These are phyloP conservation scores for Pichia sp. DNA, from an alignment of 1,139 yeast species.

Conservation along the genomic window DNA sequence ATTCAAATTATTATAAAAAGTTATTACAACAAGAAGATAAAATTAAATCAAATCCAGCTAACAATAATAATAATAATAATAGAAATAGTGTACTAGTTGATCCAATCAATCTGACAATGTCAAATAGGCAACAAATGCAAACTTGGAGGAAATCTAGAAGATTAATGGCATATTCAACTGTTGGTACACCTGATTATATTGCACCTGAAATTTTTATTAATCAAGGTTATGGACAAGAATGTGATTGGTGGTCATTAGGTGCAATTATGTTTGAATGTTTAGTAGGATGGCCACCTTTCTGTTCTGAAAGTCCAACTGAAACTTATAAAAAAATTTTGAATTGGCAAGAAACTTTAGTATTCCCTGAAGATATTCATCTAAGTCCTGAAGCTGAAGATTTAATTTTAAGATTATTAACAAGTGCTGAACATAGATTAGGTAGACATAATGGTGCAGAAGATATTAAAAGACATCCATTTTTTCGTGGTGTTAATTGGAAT, in stretches of 20 bases:
- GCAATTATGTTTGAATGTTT: conserved; percentile 98
- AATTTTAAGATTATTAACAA: conserved; percentile 73
- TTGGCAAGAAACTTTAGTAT: conserved; percentile 88
- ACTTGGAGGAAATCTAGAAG: conserved; percentile 97
- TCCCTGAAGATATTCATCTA: conserved; percentile 93
- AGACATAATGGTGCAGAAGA: conserved; percentile 92
- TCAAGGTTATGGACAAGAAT: conserved; percentile 98
- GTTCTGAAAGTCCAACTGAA: conserved; percentile 98
- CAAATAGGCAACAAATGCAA: conserved; percentile 94
- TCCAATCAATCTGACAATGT: conserved; percentile 90
- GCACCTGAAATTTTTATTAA: conserved; percentile 97
- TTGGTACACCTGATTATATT: conserved; percentile 97
- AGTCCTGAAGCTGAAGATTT: conserved; percentile 93
- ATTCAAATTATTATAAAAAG: conserved; percentile 68
- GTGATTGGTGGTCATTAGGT: conserved; percentile 99
- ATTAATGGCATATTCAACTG: conserved; percentile 96
- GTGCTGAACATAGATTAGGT: conserved; percentile 81
- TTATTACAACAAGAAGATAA: conserved; percentile 51
- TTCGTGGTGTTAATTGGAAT: conserved; percentile 96
- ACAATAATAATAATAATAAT: conserved; percentile 24
- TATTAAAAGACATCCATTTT: conserved; percentile 86
- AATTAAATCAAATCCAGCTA: conserved; percentile 16
- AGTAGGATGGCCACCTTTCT: conserved; percentile 99
- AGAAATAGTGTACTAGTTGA: conserved; percentile 89
- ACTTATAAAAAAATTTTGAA: conserved; percentile 90